Base-by-base conservation (phyloP, 305 asterid species). In the Euphrasia arctica region DNA sequence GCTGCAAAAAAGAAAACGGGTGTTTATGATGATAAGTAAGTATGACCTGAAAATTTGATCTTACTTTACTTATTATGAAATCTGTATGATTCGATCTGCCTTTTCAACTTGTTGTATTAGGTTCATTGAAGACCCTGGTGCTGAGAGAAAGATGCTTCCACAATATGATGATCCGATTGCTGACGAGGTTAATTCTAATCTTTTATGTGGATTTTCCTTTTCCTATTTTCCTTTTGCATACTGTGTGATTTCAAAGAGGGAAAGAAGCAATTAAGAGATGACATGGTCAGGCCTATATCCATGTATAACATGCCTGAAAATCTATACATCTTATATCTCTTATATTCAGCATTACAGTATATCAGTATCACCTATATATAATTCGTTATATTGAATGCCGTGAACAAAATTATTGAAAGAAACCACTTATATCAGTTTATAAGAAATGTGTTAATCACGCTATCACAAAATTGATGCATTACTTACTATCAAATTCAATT, bases 1-100 rank as follows among this genome's bases (percentile, higher is more conserved):
- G 95, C 97, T 82, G 87, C 89, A 47, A 90, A 90, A 79, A 93
- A 86, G 82, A 93, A 77, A 77, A 76, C 72, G 34, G 91, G 96
- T 78, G 78, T 80, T 73, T 93, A 84, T 69, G 86, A 71, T 67
- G 96, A 89, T 77, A 89, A 88, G 96, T 92, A 83, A 75, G 91
- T 49, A 29, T 65, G 54, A 62, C 54, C n/a, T 39, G 12, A 39
- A 68, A 49, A 39, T 8, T 22, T 57, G 62, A 32, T 49, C 59
- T 57, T 61, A 31, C 5, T 63, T 52, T 42, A 56, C 59, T 39
- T 50, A 4, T 29, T 62, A 28, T 28, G 48, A 31, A 28, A 12
- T 51, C 50, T 42, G 50, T 57, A 48, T 36, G 60, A 51, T 67
- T 65, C 58, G 77, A 51, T 42, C 25, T 34, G 58, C 27, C 69